Conservation (phyloP, 257 asterid genomes). For the Primulina tabacum region DNA sequence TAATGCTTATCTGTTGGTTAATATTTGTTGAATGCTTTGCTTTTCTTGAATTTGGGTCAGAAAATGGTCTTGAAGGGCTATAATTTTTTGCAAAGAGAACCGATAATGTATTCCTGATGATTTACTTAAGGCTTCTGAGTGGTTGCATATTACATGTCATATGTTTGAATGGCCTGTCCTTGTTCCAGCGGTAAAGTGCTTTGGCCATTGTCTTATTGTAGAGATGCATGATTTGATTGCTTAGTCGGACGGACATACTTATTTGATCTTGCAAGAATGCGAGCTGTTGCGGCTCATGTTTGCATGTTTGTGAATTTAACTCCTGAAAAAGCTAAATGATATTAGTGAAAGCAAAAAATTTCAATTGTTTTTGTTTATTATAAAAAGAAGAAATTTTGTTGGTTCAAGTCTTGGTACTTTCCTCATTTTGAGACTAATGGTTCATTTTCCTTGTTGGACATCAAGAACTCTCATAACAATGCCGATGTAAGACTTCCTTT, state of each 20-base stretch:
- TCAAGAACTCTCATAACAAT: not conserved
- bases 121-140: not conserved
- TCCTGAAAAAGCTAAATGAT: not conserved
- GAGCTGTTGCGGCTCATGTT: no score
- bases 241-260: not conserved
- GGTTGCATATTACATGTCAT: conserved; percentile 7
- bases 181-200: no score
- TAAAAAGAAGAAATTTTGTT: no score
- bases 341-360: not conserved
- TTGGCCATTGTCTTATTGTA: no score
- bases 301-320: not conserved
- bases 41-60: not conserved
- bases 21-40: conserved; percentile 7
- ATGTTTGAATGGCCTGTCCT: not conserved
- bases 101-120: not conserved
- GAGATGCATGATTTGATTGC: no score
- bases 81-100: conserved; percentile 8
- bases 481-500: conserved; percentile 1
- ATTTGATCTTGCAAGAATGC: not conserved
- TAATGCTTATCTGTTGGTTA: not conserved
- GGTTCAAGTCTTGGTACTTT: not conserved
- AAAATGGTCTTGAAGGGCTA: not conserved
- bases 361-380: no score
- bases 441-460: not conserved
- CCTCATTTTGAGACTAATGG: conserved; percentile 10